Percentiles rank a stretch among this genome's conserved stretches.
Evolutionary conservation across 495 filamentous ascomycete genomes (phyloP).

Genomic region (Neurospora sp.): DNA sequence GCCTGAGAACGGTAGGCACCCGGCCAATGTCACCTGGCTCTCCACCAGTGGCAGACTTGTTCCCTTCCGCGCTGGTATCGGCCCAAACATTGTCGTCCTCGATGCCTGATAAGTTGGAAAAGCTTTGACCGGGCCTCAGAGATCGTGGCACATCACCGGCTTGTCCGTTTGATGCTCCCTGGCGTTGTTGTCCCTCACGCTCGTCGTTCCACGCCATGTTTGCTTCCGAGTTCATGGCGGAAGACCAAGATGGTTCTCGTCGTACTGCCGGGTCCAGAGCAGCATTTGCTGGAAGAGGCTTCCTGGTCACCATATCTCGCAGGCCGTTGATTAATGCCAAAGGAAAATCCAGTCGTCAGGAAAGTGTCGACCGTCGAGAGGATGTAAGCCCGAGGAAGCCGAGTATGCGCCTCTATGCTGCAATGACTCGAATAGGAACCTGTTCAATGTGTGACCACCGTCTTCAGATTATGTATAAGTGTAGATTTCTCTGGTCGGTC

Average conservation of each 20-base stretch:
- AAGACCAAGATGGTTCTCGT: constrained; percentile 23
- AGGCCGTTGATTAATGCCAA: not conserved
- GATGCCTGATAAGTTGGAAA: constrained; percentile 9
- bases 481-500: not conserved
- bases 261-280: constrained; percentile 17
- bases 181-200: constrained; percentile 4
- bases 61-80: not conserved
- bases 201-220: constrained; percentile 27
- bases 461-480: not conserved
- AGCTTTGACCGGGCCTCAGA: constrained; percentile 16
- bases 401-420: not conserved
- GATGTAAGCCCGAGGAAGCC: not conserved
- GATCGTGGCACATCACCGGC: constrained; percentile 15
- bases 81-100: constrained; percentile 19
- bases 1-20: constrained; percentile 13
- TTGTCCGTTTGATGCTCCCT: not conserved
- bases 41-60: not conserved
- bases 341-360: not conserved
- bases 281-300: constrained; percentile 28
- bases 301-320: constrained; percentile 26
- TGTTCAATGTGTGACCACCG: not conserved
- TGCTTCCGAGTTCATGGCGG: constrained; percentile 23
- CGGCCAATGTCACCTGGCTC: constrained; percentile 6
- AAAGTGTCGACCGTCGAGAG: not conserved
- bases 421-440: not conserved